A percentile compares a stretch with the other conserved stretches of the same genome.
Evolutionary conservation across 495 filamentous ascomycete genomes (phyloP).

Genomic region (Lasiosphaeris hirsuta): DNA sequence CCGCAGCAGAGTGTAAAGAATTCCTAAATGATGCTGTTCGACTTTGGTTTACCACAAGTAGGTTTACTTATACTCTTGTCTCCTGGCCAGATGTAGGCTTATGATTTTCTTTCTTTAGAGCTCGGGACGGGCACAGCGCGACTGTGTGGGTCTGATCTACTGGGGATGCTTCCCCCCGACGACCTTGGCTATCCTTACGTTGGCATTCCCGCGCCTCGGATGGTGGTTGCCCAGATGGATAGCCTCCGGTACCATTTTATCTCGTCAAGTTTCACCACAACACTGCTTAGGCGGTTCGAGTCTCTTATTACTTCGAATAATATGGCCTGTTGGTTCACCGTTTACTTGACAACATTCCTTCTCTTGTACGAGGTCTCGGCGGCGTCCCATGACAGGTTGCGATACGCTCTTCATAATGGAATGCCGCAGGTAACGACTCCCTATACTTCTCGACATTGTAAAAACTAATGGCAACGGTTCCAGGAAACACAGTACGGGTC

Average conservation of each 20-base stretch:
- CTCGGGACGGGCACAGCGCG: slow-evolving; percentile 35
- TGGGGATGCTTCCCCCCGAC: slow-evolving; percentile 30
- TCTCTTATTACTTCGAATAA: slow-evolving; percentile 29
- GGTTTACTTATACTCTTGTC: slow-evolving; percentile 8
- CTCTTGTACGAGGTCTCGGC: slow-evolving; percentile 21
- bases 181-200: slow-evolving; percentile 19
- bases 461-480: background rate
- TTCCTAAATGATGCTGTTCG: slow-evolving; percentile 31
- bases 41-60: slow-evolving; percentile 44
- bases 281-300: slow-evolving; percentile 33
- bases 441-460: background rate
- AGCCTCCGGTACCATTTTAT: slow-evolving; percentile 34
- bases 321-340: slow-evolving; percentile 35
- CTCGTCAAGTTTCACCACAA: slow-evolving; percentile 18
- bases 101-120: slow-evolving; percentile 8
- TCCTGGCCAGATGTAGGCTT: background rate
- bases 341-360: slow-evolving; percentile 42
- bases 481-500: slow-evolving; percentile 31
- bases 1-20: slow-evolving; percentile 11
- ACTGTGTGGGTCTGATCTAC: slow-evolving; percentile 30
- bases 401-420: slow-evolving; percentile 18
- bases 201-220: slow-evolving; percentile 34
- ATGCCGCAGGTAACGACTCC: slow-evolving; percentile 5
- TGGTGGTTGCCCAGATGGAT: slow-evolving; percentile 50
- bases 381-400: slow-evolving; percentile 20